Evolutionary conservation across 1,139 yeast species (phyloP), one percentile per base, ranked within the genome.

Genomic region (Pichia sp.): DNA sequence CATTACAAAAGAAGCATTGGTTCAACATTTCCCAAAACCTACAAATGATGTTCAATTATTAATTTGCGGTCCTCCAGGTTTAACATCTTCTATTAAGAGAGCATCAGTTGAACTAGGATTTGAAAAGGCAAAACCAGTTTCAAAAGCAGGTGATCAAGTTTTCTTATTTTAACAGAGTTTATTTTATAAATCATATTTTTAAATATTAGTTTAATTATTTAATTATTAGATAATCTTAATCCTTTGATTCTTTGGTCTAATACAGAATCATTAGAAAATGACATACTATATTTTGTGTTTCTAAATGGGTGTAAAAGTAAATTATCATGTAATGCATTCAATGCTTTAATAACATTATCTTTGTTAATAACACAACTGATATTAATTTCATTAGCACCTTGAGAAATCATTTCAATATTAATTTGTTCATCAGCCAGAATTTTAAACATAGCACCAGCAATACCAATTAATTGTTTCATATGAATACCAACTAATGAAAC

Each of bases 311-410:
- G 58, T 56, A 81, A 82, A 50, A 91, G 66, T 48, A 91, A 66
- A 47, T 76, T 78, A 39, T 83, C 84, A 59, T 91, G 98, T 47
- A 91, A 78, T 4, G 91, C 82, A 57, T 80, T 79, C 50, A 91
- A 72, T 2, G 97, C 97, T 60, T 86, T 81, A 36, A 87, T 68
- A 11, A 95, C 80, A 57, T 91, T 94, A 46, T 69, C 68, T 52
- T 84, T 88, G 51, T 83, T 86, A 47, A 91, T 87, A 43, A 91
- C 98, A 47, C 97, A 94, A 30, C 95, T 85, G 42, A 91, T 91
- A 62, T 91, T 91, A 55, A 91, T 91, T 65, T 91, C 98, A 59
- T 91, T 89, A 26, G 98, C 96, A 52, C 98, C 98, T 70, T 91
- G 98, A 43, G 89, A 78, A 59, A 91, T 91, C 98, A 91, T 91